Percentiles rank a stretch among this genome's conserved stretches.
Evolutionary conservation across 768 basidiomycete species (phyloP).

Genomic region (Agaricus sinodeliciosus): DNA sequence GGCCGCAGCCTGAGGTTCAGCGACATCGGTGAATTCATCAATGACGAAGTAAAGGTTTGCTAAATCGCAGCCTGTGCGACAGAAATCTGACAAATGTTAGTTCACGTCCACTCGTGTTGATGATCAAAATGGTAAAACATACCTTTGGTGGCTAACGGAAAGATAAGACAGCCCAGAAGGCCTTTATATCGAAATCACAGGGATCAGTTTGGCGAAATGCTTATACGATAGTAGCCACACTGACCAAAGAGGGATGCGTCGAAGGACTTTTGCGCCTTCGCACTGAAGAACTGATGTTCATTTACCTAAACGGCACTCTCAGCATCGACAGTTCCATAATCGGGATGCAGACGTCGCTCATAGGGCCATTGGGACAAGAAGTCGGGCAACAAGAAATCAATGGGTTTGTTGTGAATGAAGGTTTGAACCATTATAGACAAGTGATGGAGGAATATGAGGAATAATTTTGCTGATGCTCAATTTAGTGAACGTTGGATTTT

Average conservation of each 20-base stretch:
- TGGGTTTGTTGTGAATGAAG: not conserved
- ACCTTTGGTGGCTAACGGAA: not conserved
- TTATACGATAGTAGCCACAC: not conserved
- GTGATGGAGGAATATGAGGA: too few species aligned
- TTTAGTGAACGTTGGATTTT: too few species aligned
- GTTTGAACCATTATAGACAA: too few species aligned
- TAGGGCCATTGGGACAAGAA: slow-evolving; percentile 9
- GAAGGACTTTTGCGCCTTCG: slow-evolving; percentile 18
- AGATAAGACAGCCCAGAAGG: slow-evolving; percentile 5
- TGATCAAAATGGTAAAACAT: not conserved
- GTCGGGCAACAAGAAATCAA: slow-evolving; percentile 4
- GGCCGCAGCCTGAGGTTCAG: slow-evolving; percentile 9
- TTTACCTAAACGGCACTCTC: slow-evolving; percentile 21
- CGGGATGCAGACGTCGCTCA: slow-evolving; percentile 6
- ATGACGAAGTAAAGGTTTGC: slow-evolving; percentile 17
- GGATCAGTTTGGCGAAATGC: not conserved
- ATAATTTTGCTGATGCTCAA: too few species aligned
- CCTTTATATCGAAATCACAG: slow-evolving; percentile 7
- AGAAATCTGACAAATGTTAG: slow-evolving; percentile 14
- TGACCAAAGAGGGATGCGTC: slow-evolving; percentile 18
- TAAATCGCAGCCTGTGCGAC: slow-evolving; percentile 16
- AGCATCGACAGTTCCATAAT: slow-evolving; percentile 15
- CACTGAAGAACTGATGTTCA: slow-evolving; percentile 17
- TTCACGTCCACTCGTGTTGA: too few species aligned
- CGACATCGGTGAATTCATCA: slow-evolving; percentile 18